phyloP scores from a whole-genome alignment of 495 filamentous ascomycete species.

The Margaritispora aquatica region DNA sequence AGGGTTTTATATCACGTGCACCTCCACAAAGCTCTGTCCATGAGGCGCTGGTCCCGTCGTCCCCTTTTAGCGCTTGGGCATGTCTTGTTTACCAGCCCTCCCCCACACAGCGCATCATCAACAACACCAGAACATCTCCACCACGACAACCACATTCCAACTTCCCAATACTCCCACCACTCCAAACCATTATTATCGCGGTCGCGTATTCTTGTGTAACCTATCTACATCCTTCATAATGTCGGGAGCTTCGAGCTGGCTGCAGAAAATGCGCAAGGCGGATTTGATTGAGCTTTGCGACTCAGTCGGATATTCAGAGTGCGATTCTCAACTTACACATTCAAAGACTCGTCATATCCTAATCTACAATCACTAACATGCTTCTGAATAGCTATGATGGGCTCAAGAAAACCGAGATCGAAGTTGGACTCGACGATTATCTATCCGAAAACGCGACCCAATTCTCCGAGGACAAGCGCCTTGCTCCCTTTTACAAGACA shows the following conservation, averaged over 20 bases:
- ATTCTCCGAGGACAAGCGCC: constrained; percentile 54
- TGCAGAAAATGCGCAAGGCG: constrained; percentile 77
- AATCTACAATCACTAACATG: constrained; percentile 4
- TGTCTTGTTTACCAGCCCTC: constrained; percentile 2
- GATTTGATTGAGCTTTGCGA: constrained; percentile 73
- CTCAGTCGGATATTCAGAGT: constrained; percentile 68
- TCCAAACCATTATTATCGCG: constrained; percentile 17
- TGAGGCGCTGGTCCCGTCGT: background rate
- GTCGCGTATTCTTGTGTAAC: constrained; percentile 45
- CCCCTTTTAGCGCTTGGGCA: background rate
- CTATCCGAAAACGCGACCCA: constrained; percentile 58
- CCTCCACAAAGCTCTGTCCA: background rate
- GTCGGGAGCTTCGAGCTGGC: constrained; percentile 58
- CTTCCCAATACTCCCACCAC: constrained; percentile 1
- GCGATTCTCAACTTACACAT: constrained; percentile 26
- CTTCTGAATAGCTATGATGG: constrained; percentile 53
- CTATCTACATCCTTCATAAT: constrained; percentile 30
- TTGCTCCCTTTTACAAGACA: constrained; percentile 73
- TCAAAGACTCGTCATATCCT: constrained; percentile 3
- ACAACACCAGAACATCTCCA: constrained; percentile 6
- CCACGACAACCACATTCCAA: background rate
- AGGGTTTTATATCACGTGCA: background rate
- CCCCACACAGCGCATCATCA: constrained; percentile 1
- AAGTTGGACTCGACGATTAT: constrained; percentile 66
- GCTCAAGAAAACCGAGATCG: constrained; percentile 77